A percentile compares a stretch with the other conserved stretches of the same genome.
Conservation (phyloP, 2,329 filamentous ascomycete species). For the Coniochaeta hoffmannii region DNA sequence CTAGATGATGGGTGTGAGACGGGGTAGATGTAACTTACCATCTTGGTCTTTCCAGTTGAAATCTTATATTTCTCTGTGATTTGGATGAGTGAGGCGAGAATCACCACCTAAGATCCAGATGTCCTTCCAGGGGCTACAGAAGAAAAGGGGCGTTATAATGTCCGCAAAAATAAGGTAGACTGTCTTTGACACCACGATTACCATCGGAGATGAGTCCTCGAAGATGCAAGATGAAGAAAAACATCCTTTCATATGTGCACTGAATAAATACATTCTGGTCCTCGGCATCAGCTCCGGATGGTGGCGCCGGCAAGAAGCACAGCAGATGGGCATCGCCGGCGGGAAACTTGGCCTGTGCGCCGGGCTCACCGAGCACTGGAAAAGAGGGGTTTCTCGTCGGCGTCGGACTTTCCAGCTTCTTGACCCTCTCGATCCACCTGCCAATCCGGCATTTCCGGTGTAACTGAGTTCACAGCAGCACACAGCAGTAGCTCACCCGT, state of each 20-base stretch:
- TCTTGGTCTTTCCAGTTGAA: not conserved
- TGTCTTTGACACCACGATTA: no score
- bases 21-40: not conserved
- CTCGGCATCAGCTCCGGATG: not conserved
- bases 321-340: not conserved
- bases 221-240: no score
- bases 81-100: no score
- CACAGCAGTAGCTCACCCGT: not conserved
- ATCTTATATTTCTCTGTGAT: no score
- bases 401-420: not conserved
- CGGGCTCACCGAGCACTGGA: not conserved
- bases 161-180: no score
- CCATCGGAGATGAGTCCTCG: no score
- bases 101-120: no score
- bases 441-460: not conserved
- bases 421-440: not conserved
- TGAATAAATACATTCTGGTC: not conserved
- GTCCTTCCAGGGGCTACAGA: no score
- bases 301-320: not conserved
- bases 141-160: no score
- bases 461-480: not conserved
- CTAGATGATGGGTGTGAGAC: no score
- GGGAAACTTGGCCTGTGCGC: not conserved
- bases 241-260: no score
- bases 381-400: not conserved